These are phyloP conservation scores for Mycena polygramma DNA, from an alignment of 768 basidiomycete species.

Conservation along the genomic window DNA sequence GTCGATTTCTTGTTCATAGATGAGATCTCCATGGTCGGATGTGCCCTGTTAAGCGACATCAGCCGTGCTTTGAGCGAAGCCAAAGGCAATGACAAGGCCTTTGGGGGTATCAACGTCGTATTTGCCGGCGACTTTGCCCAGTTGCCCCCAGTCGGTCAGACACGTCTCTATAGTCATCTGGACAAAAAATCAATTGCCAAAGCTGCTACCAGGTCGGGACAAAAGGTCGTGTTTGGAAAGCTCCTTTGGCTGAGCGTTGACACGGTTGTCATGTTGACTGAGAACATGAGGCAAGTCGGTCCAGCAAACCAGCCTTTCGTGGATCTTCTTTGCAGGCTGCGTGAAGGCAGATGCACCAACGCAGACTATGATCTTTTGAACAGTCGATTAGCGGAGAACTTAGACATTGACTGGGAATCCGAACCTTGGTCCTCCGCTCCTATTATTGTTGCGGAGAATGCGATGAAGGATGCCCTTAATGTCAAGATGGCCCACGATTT, in stretches of 20 bases:
- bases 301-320: slow-evolving; percentile 18
- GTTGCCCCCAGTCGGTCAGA: slow-evolving; percentile 51
- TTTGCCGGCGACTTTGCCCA: slow-evolving; percentile 61
- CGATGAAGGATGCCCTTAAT: slow-evolving; percentile 5
- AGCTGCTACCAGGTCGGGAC: not conserved
- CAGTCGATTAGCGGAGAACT: slow-evolving; percentile 12
- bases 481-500: not conserved
- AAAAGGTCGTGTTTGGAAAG: slow-evolving; percentile 2
- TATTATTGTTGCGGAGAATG: slow-evolving; percentile 7
- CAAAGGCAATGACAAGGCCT: slow-evolving; percentile 44
- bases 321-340: not conserved
- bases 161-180: not conserved
- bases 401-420: not conserved
- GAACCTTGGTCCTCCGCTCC: slow-evolving; percentile 22
- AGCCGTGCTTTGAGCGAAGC: slow-evolving; percentile 48
- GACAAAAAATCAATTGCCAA: not conserved
- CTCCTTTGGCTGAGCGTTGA: not conserved
- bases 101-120: slow-evolving; percentile 57
- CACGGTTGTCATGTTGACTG: not conserved
- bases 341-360: slow-evolving; percentile 33
- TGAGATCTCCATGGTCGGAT: slow-evolving; percentile 56
- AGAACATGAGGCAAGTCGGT: slow-evolving; percentile 15
- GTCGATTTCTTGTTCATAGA: slow-evolving; percentile 57
- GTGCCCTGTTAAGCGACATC: slow-evolving; percentile 46
- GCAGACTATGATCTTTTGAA: slow-evolving; percentile 36